Conservation (phyloP, 1,284 basidiomycete species). For the Erythrobasidium hasegawianum region DNA sequence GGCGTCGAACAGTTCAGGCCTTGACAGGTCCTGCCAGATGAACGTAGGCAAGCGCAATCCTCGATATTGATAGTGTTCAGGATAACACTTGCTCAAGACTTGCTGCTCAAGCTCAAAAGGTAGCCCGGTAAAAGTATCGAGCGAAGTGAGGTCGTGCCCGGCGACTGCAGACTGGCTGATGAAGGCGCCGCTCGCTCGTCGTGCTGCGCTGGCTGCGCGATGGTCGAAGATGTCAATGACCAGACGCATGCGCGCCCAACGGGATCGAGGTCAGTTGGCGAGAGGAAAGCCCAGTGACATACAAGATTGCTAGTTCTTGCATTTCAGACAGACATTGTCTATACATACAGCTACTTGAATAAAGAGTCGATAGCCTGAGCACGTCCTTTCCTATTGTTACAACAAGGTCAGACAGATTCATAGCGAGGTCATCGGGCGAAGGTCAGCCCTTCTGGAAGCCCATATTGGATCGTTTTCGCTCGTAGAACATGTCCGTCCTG, state of each 20-base stretch:
- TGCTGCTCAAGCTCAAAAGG: slow-evolving; percentile 38
- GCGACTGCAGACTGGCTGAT: slow-evolving; percentile 22
- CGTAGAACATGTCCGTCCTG: slow-evolving; percentile 81
- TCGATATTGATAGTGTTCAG: slow-evolving; percentile 24
- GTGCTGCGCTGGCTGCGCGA: slow-evolving; percentile 4
- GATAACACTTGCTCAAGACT: slow-evolving; percentile 3
- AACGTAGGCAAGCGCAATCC: slow-evolving; percentile 31
- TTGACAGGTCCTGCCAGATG: slow-evolving; percentile 30
- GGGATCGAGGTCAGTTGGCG: neutral
- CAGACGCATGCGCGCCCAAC: slow-evolving; percentile 25
- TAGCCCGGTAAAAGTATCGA: slow-evolving; percentile 39
- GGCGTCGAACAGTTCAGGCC: slow-evolving; percentile 14
- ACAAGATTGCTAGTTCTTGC: neutral
- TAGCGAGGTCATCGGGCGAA: neutral
- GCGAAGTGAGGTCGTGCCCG: slow-evolving; percentile 23
- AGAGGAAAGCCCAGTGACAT: neutral
- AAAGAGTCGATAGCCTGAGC: neutral
- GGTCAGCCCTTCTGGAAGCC: slow-evolving; percentile 28
- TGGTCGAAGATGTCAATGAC: slow-evolving; percentile 31
- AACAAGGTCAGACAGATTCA: too few species aligned
- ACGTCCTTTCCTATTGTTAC: neutral
- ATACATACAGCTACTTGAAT: neutral
- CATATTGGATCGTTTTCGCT: slow-evolving; percentile 53
- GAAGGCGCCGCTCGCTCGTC: slow-evolving; percentile 21
- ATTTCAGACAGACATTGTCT: neutral